Evolutionary conservation across 768 basidiomycete species (phyloP).

Genomic region (Tubosaeta sp.): DNA sequence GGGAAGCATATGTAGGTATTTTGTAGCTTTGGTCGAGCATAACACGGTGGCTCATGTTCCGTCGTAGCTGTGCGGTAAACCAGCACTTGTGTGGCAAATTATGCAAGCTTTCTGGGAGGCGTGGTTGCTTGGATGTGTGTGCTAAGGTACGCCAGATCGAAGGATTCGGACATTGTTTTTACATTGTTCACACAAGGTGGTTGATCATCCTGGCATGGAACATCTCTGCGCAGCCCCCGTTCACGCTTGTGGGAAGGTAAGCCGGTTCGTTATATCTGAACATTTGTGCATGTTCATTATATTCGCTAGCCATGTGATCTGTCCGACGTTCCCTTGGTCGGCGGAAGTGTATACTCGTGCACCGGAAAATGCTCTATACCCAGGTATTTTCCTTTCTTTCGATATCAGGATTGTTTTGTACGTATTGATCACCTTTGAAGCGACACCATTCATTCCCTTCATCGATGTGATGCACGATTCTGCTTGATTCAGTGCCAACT

Average conservation of each 20-base stretch:
- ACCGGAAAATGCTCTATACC: constrained; percentile 38
- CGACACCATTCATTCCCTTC: constrained; percentile 40
- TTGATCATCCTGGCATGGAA: constrained; percentile 44
- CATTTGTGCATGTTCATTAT: background rate
- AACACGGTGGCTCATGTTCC: background rate
- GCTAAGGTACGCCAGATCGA: constrained; percentile 38
- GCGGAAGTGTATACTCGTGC: constrained; percentile 38
- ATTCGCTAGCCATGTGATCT: constrained; percentile 40
- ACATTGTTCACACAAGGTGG: constrained; percentile 31
- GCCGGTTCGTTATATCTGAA: background rate
- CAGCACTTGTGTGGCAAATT: constrained; percentile 52
- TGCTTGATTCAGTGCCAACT: no score
- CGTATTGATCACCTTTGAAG: constrained; percentile 27
- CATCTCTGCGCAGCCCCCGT: constrained; percentile 51
- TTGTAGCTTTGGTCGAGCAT: rapidly evolving
- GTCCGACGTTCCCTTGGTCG: constrained; percentile 25
- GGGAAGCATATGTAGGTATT: constrained; percentile 49
- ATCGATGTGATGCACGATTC: constrained; percentile 47
- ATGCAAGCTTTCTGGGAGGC: constrained; percentile 42
- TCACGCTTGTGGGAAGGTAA: constrained; percentile 55
- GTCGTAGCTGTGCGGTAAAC: constrained; percentile 45
- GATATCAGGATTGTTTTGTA: background rate
- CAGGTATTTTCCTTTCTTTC: constrained; percentile 27
- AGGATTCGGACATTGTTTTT: background rate
- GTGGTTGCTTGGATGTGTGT: constrained; percentile 51